Conservation (phyloP, 164 flowering plant species). For the Berberis vulgaris region DNA sequence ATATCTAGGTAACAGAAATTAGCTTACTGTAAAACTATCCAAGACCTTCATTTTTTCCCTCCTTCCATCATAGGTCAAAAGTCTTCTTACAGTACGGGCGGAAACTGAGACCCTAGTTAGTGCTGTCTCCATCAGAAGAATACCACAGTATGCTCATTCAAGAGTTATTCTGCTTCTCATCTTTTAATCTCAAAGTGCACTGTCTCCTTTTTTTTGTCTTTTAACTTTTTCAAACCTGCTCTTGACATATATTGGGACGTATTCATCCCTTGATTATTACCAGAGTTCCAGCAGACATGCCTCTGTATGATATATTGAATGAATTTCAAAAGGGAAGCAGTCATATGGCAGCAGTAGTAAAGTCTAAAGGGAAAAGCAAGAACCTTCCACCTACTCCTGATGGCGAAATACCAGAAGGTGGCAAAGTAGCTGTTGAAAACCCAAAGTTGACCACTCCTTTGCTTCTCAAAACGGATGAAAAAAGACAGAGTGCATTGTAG, state of each 20-base stretch:
- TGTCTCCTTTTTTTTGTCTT: too few species aligned
- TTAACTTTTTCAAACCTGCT: too few species aligned
- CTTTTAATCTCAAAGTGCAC: too few species aligned
- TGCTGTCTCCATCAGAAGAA: too few species aligned
- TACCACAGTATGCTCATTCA: too few species aligned
- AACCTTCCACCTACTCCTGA: constrained; percentile 24
- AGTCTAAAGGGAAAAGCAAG: constrained; percentile 38
- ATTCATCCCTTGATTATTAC: not conserved
- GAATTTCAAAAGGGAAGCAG: constrained; percentile 98
- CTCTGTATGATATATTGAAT: constrained; percentile 89
- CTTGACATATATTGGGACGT: not conserved
- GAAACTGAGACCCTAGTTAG: too few species aligned
- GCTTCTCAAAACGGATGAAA: constrained; percentile 34
- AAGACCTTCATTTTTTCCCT: too few species aligned
- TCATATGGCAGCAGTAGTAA: constrained; percentile 99
- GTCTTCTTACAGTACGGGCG: too few species aligned
- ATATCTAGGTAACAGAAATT: too few species aligned
- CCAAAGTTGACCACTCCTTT: constrained; percentile 51
- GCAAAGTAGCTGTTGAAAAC: constrained; percentile 12
- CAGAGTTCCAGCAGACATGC: constrained; percentile 99
- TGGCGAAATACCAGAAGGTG: constrained; percentile 37
- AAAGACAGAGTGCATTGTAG: constrained; percentile 25
- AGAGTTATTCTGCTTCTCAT: too few species aligned
- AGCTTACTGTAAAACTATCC: too few species aligned
- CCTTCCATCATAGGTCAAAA: too few species aligned